These are phyloP conservation scores for Mucor indicus DNA, from an alignment of 371 early-diverging fungal species.

Conservation along the genomic window DNA sequence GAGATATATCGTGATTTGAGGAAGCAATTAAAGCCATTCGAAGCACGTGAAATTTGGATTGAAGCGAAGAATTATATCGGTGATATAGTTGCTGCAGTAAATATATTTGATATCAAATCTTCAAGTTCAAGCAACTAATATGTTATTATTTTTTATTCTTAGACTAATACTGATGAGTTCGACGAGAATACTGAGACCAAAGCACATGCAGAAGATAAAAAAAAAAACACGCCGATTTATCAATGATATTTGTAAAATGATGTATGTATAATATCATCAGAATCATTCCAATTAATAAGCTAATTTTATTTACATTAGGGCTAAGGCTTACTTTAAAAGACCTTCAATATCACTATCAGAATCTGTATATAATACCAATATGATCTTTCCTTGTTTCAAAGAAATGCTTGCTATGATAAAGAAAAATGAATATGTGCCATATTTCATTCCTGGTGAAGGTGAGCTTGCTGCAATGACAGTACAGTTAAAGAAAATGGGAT, in stretches of 20 bases:
- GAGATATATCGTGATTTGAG: conserved; percentile 6
- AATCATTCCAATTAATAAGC: conserved; percentile 13
- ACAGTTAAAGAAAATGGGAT: conserved; percentile 8
- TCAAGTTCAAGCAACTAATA: conserved; percentile 11
- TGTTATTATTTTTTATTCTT: conserved; percentile 15
- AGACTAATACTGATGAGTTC: conserved; percentile 9
- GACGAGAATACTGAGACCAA: conserved; percentile 11
- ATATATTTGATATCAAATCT: conserved; percentile 8
- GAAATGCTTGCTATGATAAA: conserved; percentile 13
- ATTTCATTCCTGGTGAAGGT: conserved; percentile 19
- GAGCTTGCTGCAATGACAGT: conserved; percentile 8
- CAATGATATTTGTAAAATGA: conserved; percentile 9
- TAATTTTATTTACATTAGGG: conserved; percentile 12
- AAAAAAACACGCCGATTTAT: conserved; percentile 7
- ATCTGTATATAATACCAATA: conserved; percentile 13
- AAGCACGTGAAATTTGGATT: conserved; percentile 4
- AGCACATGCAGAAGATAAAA: conserved; percentile 6
- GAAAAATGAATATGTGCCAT: conserved; percentile 7
- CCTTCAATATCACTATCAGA: conserved; percentile 12
- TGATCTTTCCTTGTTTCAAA: conserved; percentile 15
- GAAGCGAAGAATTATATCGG: conserved; percentile 7
- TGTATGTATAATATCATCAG: conserved; percentile 17
- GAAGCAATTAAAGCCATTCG: conserved; percentile 5
- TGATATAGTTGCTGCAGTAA: conserved; percentile 11
- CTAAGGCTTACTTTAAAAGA: conserved; percentile 10